Conservation (phyloP, 805 yeast genomes). For the Gaillardinia entomophila region DNA sequence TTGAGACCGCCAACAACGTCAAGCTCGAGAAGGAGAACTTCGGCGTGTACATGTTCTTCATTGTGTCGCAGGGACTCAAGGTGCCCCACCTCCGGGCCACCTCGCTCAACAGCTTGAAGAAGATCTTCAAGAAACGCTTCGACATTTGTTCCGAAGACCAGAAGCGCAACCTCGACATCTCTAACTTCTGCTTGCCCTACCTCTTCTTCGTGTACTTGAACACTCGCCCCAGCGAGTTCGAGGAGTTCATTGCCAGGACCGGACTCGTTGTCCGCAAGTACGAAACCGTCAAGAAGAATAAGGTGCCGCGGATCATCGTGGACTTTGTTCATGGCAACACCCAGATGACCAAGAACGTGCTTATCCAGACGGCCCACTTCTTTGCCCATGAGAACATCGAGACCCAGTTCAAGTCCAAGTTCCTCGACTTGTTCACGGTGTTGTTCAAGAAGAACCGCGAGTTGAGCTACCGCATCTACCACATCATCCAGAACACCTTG, state of each 20-base stretch:
- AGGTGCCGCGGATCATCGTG: conserved; percentile 22
- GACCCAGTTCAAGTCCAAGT: conserved; percentile 20
- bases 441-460: conserved; percentile 16
- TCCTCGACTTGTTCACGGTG: conserved; percentile 21
- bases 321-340: conserved; percentile 17
- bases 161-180: neutral
- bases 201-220: conserved; percentile 30
- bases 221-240: conserved; percentile 18
- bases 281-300: conserved; percentile 8
- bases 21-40: conserved; percentile 40
- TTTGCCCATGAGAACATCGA: conserved; percentile 25
- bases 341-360: conserved; percentile 14
- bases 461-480: conserved; percentile 22
- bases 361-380: conserved; percentile 25
- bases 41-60: conserved; percentile 43
- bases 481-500: conserved; percentile 22
- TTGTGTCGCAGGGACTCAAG: conserved; percentile 52
- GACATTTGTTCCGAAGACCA: conserved; percentile 1
- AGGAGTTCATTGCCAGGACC: conserved; percentile 15
- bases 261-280: conserved; percentile 10
- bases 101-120: conserved; percentile 41
- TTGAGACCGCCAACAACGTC: conserved; percentile 39
- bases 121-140: conserved; percentile 39
- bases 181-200: conserved; percentile 11
- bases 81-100: conserved; percentile 50